Conservation (phyloP, 2,329 filamentous ascomycete genomes). For the Clarireedia hainanense region DNA sequence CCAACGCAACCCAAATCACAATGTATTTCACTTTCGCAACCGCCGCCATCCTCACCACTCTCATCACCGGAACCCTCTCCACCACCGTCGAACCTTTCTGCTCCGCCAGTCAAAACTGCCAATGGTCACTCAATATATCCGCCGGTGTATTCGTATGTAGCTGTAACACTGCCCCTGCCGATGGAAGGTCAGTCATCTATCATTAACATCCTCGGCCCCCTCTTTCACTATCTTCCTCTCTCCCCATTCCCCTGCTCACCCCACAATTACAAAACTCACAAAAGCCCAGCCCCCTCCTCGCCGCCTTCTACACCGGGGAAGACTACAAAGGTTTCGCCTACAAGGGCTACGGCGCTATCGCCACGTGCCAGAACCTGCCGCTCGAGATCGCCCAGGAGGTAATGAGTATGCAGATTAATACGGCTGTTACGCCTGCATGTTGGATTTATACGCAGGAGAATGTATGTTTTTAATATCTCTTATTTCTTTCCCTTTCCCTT, state of each 20-base stretch:
- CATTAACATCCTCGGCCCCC: background rate
- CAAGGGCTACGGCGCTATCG: background rate
- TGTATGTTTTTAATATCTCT: background rate
- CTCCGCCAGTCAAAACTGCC: background rate
- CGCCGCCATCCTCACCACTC: slow-evolving; percentile 1
- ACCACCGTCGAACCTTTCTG: background rate
- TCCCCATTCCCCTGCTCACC: background rate
- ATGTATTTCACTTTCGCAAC: slow-evolving; percentile 3
- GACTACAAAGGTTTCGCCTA: background rate
- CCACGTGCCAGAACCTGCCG: background rate
- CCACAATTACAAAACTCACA: too few relatives aligned
- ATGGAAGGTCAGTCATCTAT: background rate
- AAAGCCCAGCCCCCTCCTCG: background rate
- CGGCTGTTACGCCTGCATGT: background rate
- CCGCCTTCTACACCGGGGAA: background rate
- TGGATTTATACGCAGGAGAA: slow-evolving; percentile 1
- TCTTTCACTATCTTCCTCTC: background rate
- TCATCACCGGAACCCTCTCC: background rate
- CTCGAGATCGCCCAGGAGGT: background rate
- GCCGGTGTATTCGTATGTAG: background rate
- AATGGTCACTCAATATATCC: background rate
- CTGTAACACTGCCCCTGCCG: background rate
- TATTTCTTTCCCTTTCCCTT: background rate
- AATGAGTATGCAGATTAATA: slow-evolving; percentile 1
- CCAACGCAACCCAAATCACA: background rate